Base-by-base conservation (phyloP, 306 rosid species). In the Delonix regia region DNA sequence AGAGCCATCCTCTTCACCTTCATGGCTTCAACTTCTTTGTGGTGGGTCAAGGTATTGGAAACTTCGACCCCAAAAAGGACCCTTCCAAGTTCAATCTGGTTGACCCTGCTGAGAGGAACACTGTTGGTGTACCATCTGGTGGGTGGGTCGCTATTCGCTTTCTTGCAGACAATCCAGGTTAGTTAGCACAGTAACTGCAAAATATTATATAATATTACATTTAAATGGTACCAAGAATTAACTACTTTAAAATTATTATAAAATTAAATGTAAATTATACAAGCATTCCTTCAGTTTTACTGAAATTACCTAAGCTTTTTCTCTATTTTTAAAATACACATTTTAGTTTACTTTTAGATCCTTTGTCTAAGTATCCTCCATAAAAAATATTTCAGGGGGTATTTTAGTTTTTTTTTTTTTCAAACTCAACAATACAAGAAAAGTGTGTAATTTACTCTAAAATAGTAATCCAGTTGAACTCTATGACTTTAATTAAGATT, bases 141-240 rank as follows among this genome's bases (percentile, higher is more conserved):
- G 92, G 92, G 13, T 88, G 92, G 92, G 83, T 85, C 18, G 86
- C 89, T 27, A 9, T 88, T 45, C 86, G 92, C 52, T 88, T 88
- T 75, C 75, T 76, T 2, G 89, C 88, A 0, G 83, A 86, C 75
- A 85, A 88, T 73, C 91, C 89, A 59, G 87, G 89, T 86, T 57
- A 33, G 27, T 72, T 57, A 33, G 27, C 66, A 7, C 5, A 27
- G 48, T 11, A 8, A 48, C 15, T 4, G 1, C 1, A 41, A 41
- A 41, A 9, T 41, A 41, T 9, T 44, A 44, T 51, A 4, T 30
- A 51, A 19, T 8, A 13, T 9, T 8, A 7, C 6, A 36, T 0
- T 41, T 19, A 52, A 52, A 8, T n/a, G 1, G 57, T n/a, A 7
- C 57, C 2, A 7, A 8, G 4, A 22, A 8, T 52, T 19, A 52